Base-by-base conservation (phyloP, 331 rosid species). In the Cucumis variabilis region DNA sequence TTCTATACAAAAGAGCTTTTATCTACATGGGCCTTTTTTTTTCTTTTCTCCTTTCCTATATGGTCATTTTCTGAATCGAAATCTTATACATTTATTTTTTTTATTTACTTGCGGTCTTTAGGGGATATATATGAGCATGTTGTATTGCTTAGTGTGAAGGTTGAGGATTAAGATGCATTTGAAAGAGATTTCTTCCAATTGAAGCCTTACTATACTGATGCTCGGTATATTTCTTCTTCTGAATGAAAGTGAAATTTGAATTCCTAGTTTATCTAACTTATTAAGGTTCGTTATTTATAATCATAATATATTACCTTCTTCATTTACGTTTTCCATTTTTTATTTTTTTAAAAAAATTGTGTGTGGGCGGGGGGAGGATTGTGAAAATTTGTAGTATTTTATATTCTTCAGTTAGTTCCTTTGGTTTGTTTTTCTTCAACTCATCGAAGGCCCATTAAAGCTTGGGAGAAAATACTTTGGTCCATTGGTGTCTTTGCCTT, bases 61-160 rank as follows among this genome's bases (percentile, higher is more conserved):
- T 30, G 37, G 37, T 30, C 37, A 30, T 85, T 82, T 58, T 74
- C 51, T 85, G 58, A 13, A 28, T 46, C 20, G 8, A 58, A 70
- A 71, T 79, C 83, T 70, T 55, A 90, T 48, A 50, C 53, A 3
- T 79, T 19, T 62, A 48, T 62, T 24, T 80, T 82, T 28, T 41
- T 30, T 30, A 3, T 30, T 30, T 30, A 30, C 77, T 69, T 92
- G 90, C 50, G 72, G 89, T 66, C 92, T 89, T 84, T 94, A 97
- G 99, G 99, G 93, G 96, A 97, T 88, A 94, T 97, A 86, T 97
- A 97, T 2, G 99, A 97, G 93, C 98, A 96, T 76, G 98, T 98
- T 30, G 98, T 97, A 81, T 91, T 97, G 85, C 94, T 96, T 46
- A 94, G 99, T 81, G 98, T 97, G 85, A 96, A 96, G 92, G 80